These are phyloP conservation scores for Lactarius deliciosus DNA, from an alignment of 768 basidiomycete genomes.

Conservation along the genomic window DNA sequence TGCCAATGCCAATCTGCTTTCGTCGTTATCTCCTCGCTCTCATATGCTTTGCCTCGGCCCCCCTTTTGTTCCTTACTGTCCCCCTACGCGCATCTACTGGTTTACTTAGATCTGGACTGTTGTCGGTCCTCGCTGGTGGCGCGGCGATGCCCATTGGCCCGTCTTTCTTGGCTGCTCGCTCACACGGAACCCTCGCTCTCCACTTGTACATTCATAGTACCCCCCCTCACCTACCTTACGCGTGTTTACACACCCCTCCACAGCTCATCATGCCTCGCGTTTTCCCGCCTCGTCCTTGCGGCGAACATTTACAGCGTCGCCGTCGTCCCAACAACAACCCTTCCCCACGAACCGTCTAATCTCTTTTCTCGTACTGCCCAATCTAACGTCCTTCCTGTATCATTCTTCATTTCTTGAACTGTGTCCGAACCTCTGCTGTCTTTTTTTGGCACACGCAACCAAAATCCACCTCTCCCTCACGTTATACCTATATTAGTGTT, in stretches of 20 bases:
- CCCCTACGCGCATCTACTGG: background rate
- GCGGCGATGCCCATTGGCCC: background rate
- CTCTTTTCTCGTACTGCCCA: background rate
- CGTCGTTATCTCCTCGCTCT: slow-evolving; percentile 23
- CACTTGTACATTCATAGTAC: background rate
- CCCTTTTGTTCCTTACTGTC: background rate
- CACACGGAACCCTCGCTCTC: background rate
- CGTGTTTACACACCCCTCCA: background rate
- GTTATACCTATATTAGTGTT: slow-evolving; percentile 3
- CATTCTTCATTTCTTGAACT: background rate
- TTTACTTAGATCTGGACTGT: slow-evolving; percentile 10
- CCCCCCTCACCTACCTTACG: background rate
- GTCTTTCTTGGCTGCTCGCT: background rate
- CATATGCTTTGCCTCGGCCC: slow-evolving; percentile 12
- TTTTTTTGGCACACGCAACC: background rate
- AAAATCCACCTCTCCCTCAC: background rate
- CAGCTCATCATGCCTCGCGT: slow-evolving; percentile 1
- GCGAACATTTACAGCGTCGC: background rate
- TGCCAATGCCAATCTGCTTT: slow-evolving; percentile 18
- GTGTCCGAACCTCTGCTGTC: background rate
- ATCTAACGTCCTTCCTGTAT: background rate
- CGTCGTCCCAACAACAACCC: background rate
- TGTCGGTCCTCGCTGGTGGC: background rate
- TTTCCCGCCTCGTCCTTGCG: background rate
- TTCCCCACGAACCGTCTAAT: background rate